These are phyloP conservation scores for Isoetes taiwanensis DNA, from an alignment of 75 land plant species.

Conservation along the genomic window DNA sequence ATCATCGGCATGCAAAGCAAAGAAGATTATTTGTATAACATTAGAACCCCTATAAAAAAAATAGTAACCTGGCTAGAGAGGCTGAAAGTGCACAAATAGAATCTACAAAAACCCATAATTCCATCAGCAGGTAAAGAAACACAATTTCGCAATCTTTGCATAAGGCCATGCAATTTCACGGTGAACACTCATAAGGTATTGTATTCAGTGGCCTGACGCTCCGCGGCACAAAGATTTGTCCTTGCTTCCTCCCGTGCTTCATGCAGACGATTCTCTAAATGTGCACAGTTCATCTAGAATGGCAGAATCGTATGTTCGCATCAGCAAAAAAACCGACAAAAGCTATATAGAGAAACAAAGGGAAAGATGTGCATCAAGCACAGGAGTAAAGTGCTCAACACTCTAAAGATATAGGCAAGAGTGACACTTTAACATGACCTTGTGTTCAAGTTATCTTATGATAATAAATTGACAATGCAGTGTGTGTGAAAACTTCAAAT, in stretches of 20 bases:
- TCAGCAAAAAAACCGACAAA: no score
- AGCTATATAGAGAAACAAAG: background rate
- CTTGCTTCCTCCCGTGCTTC: conserved; percentile 95
- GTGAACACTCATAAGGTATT: conserved; percentile 70
- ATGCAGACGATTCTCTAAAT: conserved; percentile 84
- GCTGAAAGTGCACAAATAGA: conserved; percentile 57
- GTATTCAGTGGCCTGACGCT: conserved; percentile 77
- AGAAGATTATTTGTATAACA: no score
- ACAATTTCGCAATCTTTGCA: conserved; percentile 70
- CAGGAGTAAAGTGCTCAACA: background rate
- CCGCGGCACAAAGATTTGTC: conserved; percentile 85
- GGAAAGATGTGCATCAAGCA: background rate
- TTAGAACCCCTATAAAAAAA: no score
- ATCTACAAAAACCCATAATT: conserved; percentile 46
- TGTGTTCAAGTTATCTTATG: background rate
- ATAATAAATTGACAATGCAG: no score
- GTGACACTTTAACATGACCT: conserved; percentile 1
- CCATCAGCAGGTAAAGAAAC: conserved; percentile 38
- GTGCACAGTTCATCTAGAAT: conserved; percentile 99
- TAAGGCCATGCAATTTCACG: conserved; percentile 57
- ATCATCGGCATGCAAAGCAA: no score
- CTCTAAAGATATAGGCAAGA: background rate
- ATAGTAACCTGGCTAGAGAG: conserved; percentile 72
- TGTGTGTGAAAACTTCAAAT: no score
- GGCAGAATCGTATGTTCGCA: no score